Base-by-base conservation (phyloP, 2,329 filamentous ascomycete species). In the Colletotrichum salicis region DNA sequence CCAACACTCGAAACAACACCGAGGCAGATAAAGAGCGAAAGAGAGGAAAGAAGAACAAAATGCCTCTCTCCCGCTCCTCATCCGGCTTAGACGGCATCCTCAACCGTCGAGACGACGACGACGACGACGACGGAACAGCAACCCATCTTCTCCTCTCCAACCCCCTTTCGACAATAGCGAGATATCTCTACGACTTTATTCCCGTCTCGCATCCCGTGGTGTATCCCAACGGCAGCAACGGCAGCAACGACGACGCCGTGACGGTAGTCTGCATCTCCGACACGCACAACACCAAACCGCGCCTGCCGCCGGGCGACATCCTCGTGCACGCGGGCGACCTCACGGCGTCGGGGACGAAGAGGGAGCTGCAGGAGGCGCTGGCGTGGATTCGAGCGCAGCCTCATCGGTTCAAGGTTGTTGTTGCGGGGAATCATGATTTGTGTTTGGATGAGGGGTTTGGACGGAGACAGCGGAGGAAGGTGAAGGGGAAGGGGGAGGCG, bases 321-420 rank as follows among this genome's bases (percentile, higher is more conserved):
- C 79, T 87, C 15, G 79, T 87, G 61, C 84, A 87, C 70, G 83
- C 85, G 0, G 85, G 86, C 24, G 85, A 87, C 71, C 78, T 87
- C n/a, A 85, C 84, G 0, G 77, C 84, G 62, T 78, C 79, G n/a
- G 85, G 84, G n/a, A 81, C 83, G 0, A 77, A 81, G 24, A 74
- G 77, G 5, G 84, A 86, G 71, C 73, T 86, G 0, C 76, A 83
- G 58, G 77, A 78, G 2, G 74, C 80, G 12, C 71, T 86, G 11
- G 65, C 75, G n/a, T 88, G 85, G 86, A 75, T 87, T 11, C 74
- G 75, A 10, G 58, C 75, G 0, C 82, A 83, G 64, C 78, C 82
- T 0, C 84, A 86, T 68, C 56, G 68, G 6, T 74, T 83, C 76
- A 87, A 87, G 74, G 77, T 87, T 54, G 79, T 86, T 5, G 76